Base-by-base conservation (phyloP, 306 rosid species). In the Astragalus glycyphyllos region DNA sequence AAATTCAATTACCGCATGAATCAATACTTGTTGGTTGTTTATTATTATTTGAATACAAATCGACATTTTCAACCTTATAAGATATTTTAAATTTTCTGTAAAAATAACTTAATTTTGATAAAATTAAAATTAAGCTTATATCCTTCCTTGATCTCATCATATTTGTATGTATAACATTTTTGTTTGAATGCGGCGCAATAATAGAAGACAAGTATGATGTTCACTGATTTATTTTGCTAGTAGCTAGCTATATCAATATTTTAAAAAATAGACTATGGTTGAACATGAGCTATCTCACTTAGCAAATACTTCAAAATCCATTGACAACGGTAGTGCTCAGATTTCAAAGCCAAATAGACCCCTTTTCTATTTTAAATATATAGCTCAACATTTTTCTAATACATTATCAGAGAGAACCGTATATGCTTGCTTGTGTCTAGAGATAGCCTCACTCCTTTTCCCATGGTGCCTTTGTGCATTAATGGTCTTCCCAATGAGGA, bases 391-490 rank as follows among this genome's bases (percentile, higher is more conserved):
- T 66, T 32, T 31, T 23, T 57, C 40, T 29, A 65, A 65, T 26
- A 48, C 16, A 47, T n/a, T 31, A 9, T 7, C 15, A 14, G 3
- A 42, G 55, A 65, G 29, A 5, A 15, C 48, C 1, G 31, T n/a
- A 12, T 15, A 2, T 15, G 57, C 11, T 15, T 15, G 57, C 11
- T 15, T 37, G 47, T 14, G 47, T 37, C 20, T 37, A 13, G 40
- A 34, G 46, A 56, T 70, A 69, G 32, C 15, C 15, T 23, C 31
- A n/a, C 58, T 66, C 15, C 14, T 68, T 49, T 31, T 4, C 71
- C 58, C 11, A 34, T 10, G 60, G 59, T 66, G 34, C 11, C 59
- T n/a, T n/a, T 41, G 47, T 47, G 26, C 51, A 56, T 46, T 74
- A 41, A 41, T 41, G 11, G 58, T 54, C 7, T 73, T 62, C 41